These are phyloP conservation scores for Melanomma pulvis-pyrius DNA, from an alignment of 495 filamentous ascomycete genomes.

Conservation along the genomic window DNA sequence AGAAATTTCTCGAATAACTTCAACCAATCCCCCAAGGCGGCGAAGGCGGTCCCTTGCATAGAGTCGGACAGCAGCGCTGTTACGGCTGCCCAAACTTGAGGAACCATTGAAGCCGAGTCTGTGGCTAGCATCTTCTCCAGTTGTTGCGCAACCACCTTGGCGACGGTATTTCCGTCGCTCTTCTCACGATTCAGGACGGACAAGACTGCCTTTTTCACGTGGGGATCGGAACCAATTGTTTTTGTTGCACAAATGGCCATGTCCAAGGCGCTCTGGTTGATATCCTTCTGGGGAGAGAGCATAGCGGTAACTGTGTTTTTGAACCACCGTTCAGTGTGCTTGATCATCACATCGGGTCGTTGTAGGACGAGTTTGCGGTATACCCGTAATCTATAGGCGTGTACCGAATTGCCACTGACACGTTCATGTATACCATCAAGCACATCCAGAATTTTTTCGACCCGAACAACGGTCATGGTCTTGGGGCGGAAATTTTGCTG, in stretches of 20 bases:
- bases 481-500: slow-evolving; percentile 75
- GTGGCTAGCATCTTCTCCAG: slow-evolving; percentile 70
- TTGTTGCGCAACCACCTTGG: slow-evolving; percentile 64
- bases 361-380: slow-evolving; percentile 76
- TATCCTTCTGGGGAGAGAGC: slow-evolving; percentile 75
- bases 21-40: slow-evolving; percentile 72
- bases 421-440: slow-evolving; percentile 72
- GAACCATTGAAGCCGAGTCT: slow-evolving; percentile 70
- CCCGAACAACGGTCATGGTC: slow-evolving; percentile 69
- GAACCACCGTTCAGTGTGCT: slow-evolving; percentile 69
- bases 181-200: slow-evolving; percentile 43
- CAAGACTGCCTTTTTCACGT: slow-evolving; percentile 61
- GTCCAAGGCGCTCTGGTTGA: slow-evolving; percentile 69
- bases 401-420: slow-evolving; percentile 74
- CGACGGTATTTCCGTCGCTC: slow-evolving; percentile 61
- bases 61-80: slow-evolving; percentile 72
- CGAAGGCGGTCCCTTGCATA: slow-evolving; percentile 67
- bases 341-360: slow-evolving; percentile 64
- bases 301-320: slow-evolving; percentile 78
- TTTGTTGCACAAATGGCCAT: slow-evolving; percentile 70
- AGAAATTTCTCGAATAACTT: slow-evolving; percentile 78
- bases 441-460: slow-evolving; percentile 65
- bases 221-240: slow-evolving; percentile 64
- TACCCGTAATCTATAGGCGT: slow-evolving; percentile 70
- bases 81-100: slow-evolving; percentile 84